Conservation (phyloP, 352 stramenopile genomes). For the Globisporangium okanoganense region DNA sequence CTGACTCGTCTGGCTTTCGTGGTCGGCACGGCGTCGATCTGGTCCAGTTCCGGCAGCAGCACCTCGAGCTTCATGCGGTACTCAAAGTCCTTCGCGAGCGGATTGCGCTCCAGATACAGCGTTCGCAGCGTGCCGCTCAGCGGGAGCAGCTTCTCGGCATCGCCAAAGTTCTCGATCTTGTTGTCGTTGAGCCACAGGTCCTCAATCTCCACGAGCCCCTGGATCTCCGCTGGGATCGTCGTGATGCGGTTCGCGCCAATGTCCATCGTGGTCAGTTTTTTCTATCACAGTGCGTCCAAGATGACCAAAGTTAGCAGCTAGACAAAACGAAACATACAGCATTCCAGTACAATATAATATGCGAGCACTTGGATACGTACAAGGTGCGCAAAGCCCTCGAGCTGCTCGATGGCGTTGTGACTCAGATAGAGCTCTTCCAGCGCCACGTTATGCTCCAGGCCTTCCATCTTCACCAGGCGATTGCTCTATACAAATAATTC, state of each 20-base stretch:
- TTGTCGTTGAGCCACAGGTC: slow-evolving; percentile 84
- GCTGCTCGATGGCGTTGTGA: slow-evolving; percentile 94
- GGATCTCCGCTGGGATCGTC: slow-evolving; percentile 44
- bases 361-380: slow-evolving; percentile 27
- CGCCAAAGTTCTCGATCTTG: slow-evolving; percentile 52
- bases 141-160: slow-evolving; percentile 65
- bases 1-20: slow-evolving; percentile 43
- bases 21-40: slow-evolving; percentile 92
- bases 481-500: slow-evolving; percentile 85
- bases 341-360: not conserved
- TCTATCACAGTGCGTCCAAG: slow-evolving; percentile 27
- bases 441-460: slow-evolving; percentile 77
- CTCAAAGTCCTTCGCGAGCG: slow-evolving; percentile 90
- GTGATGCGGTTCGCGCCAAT: slow-evolving; percentile 83
- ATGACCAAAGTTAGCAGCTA: not conserved
- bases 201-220: slow-evolving; percentile 38
- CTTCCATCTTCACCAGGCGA: slow-evolving; percentile 90
- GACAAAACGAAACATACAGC: too few species aligned
- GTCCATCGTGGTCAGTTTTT: slow-evolving; percentile 57
- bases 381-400: slow-evolving; percentile 74
- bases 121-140: slow-evolving; percentile 82
- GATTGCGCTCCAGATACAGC: slow-evolving; percentile 97
- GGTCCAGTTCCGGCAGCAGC: slow-evolving; percentile 87
- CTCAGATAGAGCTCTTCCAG: slow-evolving; percentile 98
- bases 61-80: slow-evolving; percentile 93